Base-by-base conservation (phyloP, 768 basidiomycete genomes). In the Mycena haematopus region DNA sequence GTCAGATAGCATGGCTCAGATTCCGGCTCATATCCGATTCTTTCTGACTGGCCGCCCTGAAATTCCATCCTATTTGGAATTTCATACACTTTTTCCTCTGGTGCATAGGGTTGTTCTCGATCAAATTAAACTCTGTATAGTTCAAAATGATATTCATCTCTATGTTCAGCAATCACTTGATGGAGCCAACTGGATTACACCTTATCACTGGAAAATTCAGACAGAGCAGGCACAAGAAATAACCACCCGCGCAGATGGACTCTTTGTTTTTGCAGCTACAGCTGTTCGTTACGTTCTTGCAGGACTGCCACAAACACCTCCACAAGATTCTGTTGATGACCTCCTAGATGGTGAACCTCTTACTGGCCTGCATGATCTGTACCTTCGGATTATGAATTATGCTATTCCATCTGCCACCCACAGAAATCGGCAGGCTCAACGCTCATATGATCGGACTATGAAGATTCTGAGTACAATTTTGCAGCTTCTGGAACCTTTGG, bases 1-100 rank as follows among this genome's bases (percentile, higher is more conserved):
- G 1, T 47, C 45, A 10, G 53, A 54, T 27, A 44, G 17, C 22
- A 62, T 56, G 3, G 8, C 17, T 9, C 1, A 52, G 7, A 35
- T 62, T 14, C 61, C 61, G 19, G 25, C 11, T 1, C 14, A 51
- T 25, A 38, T 62, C 11, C 55, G 22, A 0, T 62, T 62, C 44
- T 62, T 62, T 24, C 47, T 62, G 0, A 62, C 61, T 19, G 61
- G 61, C 6, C 53, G 61, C 3, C 61, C 61, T 36, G 54, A 62
- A 44, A 55, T 62, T 42, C 61, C 61, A 1, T 58, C 57, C 14
- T 58, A 58, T 36, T 25, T 58, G 21, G 44, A 52, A 8, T 42
- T 40, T 31, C n/a, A 51, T 21, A 42, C 19, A 3, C 38, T 58
- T 7, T 2, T 8, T 6, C 10, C 29, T 3, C 6, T 58, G 1